phyloP scores from a whole-genome alignment of 495 filamentous ascomycete species.

The Neurospora sp. region DNA sequence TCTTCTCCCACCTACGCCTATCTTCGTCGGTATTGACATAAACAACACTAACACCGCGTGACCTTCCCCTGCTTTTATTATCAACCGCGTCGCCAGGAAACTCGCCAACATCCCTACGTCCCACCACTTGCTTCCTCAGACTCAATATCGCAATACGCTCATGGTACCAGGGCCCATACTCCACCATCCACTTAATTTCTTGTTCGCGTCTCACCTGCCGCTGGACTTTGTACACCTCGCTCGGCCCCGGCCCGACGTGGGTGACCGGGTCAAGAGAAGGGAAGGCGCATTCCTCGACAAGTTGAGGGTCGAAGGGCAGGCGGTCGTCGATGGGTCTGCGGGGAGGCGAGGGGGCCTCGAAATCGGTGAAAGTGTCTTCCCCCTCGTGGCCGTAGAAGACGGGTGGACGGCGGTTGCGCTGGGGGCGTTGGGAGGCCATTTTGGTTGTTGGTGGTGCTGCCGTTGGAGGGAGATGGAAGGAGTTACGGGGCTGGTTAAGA shows the following conservation, averaged over 20 bases:
- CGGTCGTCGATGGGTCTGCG: not conserved
- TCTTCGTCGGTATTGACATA: not conserved
- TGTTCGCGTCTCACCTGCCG: not conserved
- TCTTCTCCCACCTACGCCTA: not conserved
- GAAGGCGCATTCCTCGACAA: slow-evolving; percentile 12
- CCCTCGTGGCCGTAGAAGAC: slow-evolving; percentile 8
- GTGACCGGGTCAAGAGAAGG: slow-evolving; percentile 9
- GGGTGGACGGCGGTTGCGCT: not conserved
- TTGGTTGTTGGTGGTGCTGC: slow-evolving; percentile 1
- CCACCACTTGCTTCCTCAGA: not conserved
- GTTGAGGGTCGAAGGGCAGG: slow-evolving; percentile 5
- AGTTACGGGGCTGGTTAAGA: not conserved
- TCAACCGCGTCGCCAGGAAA: not conserved
- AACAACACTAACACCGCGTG: not conserved
- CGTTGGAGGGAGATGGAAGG: not conserved
- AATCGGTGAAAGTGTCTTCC: not conserved
- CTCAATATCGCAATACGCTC: not conserved
- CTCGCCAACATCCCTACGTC: not conserved
- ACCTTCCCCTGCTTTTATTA: not conserved
- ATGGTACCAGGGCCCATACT: not conserved
- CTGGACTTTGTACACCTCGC: slow-evolving; percentile 3
- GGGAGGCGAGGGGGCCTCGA: not conserved
- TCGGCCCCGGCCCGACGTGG: slow-evolving; percentile 8
- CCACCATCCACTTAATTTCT: not conserved
- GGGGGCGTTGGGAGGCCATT: not conserved